Conservation (phyloP, 805 yeast genomes). For the Yarrowia sp. region DNA sequence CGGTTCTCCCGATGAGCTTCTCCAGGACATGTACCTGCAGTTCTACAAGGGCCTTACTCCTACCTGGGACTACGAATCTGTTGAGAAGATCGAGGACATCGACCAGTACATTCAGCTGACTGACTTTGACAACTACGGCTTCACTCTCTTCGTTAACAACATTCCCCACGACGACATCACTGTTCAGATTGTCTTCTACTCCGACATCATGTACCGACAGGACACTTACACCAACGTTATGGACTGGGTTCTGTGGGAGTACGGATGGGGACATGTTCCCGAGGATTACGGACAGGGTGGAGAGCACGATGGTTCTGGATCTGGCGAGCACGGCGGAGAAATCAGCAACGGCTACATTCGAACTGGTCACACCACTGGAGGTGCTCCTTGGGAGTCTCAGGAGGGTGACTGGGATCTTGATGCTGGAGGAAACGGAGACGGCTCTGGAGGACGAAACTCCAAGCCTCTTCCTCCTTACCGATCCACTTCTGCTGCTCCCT, state of each 20-base stretch:
- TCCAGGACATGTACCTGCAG: background rate
- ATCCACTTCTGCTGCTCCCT: background rate
- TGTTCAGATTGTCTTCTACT: background rate
- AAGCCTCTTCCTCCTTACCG: background rate
- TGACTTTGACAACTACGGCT: background rate
- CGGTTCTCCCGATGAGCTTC: background rate
- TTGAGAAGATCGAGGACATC: background rate
- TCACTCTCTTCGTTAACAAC: background rate
- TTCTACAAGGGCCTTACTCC: constrained; percentile 10
- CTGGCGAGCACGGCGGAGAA: background rate
- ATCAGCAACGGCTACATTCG: background rate
- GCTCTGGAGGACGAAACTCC: background rate
- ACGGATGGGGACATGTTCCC: background rate
- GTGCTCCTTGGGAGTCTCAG: background rate
- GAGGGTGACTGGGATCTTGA: background rate
- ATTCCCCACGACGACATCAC: background rate
- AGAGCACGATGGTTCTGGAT: too few relatives aligned
- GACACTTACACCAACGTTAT: background rate
- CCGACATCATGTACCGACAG: background rate
- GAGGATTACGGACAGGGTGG: background rate
- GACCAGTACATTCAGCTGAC: background rate
- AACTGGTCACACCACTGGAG: background rate
- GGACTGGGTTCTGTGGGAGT: background rate
- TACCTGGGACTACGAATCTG: background rate
- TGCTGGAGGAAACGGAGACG: constrained; percentile 2